Evolutionary conservation across 1,284 basidiomycete species (phyloP), one percentile per base, ranked within the genome.

Genomic region (Irpex sp.): DNA sequence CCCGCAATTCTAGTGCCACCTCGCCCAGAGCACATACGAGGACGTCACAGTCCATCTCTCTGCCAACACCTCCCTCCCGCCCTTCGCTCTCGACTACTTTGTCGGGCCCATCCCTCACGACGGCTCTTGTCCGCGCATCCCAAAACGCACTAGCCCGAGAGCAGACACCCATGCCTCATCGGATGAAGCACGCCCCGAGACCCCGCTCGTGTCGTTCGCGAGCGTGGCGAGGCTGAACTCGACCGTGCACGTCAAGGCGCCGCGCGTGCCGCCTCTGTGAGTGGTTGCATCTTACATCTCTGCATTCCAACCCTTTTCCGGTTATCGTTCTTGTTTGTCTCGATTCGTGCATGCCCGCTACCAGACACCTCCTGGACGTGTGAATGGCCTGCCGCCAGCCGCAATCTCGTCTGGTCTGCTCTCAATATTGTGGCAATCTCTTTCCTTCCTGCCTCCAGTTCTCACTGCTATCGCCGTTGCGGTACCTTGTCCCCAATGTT

Each of bases 71-170:
- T 77, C 77, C 57, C 76, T 78, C 47, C 72, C 73, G 59, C 85
- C 88, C 8, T 85, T 85, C 71, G 83, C 86, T 58, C 69, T 92
- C 61, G 87, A 92, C 71, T 89, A 91, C 72, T 90, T 89, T 69
- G 77, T 92, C 31, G 80, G 79, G 54, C 85, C 89, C 55, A 77
- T 85, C 56, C 84, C 88, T 21, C 82, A 81, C 69, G 81, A 89
- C 70, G 90, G 88, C 66, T 75, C 83, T 40, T 93, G 91, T 71
- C 84, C 85, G 15, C 70, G 65, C 21, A 17, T 40, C 13, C 63
- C 66, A n/a, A 65, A 51, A 62, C 70, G 68, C 26, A 26, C 26
- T 64, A 67, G 64, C 62, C 59, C 66, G 44, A 63, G 55, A 62
- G 60, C 61, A 60, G 62, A 60, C 62, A 71, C 70, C 34, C 17